Evolutionary conservation across 148 eudicot species (phyloP).

Genomic region (Camellia sinensis): DNA sequence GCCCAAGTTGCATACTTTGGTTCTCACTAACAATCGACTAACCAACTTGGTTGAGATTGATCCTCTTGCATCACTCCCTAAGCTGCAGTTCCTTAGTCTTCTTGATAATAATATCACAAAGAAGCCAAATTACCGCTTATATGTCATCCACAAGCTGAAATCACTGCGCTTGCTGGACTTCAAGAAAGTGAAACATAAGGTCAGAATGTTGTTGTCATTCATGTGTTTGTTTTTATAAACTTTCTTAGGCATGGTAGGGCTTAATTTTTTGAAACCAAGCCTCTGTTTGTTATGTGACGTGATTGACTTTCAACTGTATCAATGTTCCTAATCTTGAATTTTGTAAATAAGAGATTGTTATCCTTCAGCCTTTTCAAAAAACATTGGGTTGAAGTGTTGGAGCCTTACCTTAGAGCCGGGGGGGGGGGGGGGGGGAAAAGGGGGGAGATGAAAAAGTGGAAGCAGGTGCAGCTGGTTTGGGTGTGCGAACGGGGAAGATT

Average conservation of each 20-base stretch:
- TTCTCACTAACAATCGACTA: conserved; percentile 85
- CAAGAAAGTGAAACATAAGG: conserved; percentile 86
- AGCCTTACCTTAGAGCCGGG: not conserved
- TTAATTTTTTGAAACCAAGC: not conserved
- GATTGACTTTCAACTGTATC: not conserved
- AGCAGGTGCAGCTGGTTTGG: not conserved
- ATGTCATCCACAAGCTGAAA: conserved; percentile 80
- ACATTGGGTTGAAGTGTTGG: not conserved
- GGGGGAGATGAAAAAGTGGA: not conserved
- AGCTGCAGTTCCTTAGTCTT: conserved; percentile 41
- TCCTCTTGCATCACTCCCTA: conserved; percentile 85
- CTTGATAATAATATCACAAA: conserved; percentile 76
- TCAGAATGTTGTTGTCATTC: conserved; percentile 27
- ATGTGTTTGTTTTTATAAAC: not conserved
- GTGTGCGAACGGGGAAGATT: not conserved
- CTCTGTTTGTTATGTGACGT: not conserved
- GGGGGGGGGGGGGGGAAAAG: no score
- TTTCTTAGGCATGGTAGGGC: not conserved
- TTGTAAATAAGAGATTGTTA: not conserved
- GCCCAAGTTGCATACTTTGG: conserved; percentile 88
- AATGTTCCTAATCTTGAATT: not conserved
- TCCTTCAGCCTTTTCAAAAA: not conserved
- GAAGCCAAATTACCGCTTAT: conserved; percentile 82
- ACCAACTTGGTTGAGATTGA: conserved; percentile 94
- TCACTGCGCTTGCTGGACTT: conserved; percentile 47